Base-by-base conservation (phyloP, 2,329 filamentous ascomycete genomes). In the Calonectria naviculata region DNA sequence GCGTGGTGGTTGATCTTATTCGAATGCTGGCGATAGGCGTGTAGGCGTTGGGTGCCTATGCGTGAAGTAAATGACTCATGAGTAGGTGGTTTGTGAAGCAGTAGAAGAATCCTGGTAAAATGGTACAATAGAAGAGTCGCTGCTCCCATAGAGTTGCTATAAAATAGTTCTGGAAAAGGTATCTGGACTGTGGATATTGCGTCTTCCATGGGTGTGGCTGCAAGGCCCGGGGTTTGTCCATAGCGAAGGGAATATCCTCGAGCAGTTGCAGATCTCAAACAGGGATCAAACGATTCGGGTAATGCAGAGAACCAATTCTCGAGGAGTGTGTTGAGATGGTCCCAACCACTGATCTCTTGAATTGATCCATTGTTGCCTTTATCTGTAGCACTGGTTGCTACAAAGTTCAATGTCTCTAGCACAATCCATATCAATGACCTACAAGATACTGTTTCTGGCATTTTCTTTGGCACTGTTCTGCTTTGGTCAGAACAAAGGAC, bases 81-180 rank as follows among this genome's bases (percentile, higher is more conserved):
- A 2, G 47, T 66, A 7, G 47, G 49, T 26, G 64, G 64, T 13
- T 46, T 58, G 64, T 66, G 49, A 9, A 66, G 49, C 3, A 58
- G 49, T 15, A 58, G 21, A 17, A 66, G 38, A 21, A 58, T 66
- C 29, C 38, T 42, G 21, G 28, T 36, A 21, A 66, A 66, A 29
- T 66, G 64, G 28, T 66, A 66, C 8, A 58, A 24, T 4, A 58
- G 26, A 42, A 58, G 36, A 4, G 64, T 42, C 10, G 49, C 49
- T 1, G 64, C 64, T 5, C 64, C 47, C 49, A 56, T 66, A 13
- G 64, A 21, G 49, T 66, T 58, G 28, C 49, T 44, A 24, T 66
- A 58, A 31, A 66, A 66, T 26, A 66, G 13, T 36, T 46, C 49
- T 46, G 64, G 49, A 26, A 66, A 66, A 29, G 61, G 47, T 28